These are phyloP conservation scores for Diaporthe citri DNA, from an alignment of 2,329 filamentous ascomycete species.

Conservation along the genomic window DNA sequence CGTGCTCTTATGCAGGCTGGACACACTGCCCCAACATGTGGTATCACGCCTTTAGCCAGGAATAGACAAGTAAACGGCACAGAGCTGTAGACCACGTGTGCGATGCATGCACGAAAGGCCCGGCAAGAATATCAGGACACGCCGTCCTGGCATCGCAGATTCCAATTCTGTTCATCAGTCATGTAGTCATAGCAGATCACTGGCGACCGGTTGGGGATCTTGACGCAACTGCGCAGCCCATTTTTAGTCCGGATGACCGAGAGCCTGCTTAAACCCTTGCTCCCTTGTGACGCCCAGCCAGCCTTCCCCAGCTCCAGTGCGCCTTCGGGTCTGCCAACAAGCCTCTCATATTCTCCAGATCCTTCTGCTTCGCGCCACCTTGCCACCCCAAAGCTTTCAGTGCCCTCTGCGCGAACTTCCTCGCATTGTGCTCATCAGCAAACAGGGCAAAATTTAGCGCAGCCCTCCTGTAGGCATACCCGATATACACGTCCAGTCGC, in stretches of 20 bases:
- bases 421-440: constrained; percentile 3
- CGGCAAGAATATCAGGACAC: not conserved
- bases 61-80: not conserved
- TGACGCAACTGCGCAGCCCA: not conserved
- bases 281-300: not conserved
- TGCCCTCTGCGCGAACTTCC: not conserved
- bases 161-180: not conserved
- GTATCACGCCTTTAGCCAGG: not conserved
- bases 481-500: constrained; percentile 1
- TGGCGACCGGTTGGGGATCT: not conserved
- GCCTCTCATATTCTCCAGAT: constrained; percentile 1
- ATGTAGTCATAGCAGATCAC: not conserved
- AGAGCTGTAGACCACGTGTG: not conserved
- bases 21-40: constrained; percentile 12
- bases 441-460: constrained; percentile 1
- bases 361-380: not conserved
- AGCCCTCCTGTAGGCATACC: not conserved
- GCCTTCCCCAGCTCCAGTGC: constrained; percentile 20
- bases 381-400: not conserved
- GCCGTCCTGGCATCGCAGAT: not conserved
- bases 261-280: not conserved
- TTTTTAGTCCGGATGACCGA: not conserved
- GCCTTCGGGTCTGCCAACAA: constrained; percentile 9
- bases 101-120: not conserved
- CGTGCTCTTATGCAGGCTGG: not conserved